These are phyloP conservation scores for Fraxinus ornus DNA, from an alignment of 305 asterid species.

Conservation along the genomic window DNA sequence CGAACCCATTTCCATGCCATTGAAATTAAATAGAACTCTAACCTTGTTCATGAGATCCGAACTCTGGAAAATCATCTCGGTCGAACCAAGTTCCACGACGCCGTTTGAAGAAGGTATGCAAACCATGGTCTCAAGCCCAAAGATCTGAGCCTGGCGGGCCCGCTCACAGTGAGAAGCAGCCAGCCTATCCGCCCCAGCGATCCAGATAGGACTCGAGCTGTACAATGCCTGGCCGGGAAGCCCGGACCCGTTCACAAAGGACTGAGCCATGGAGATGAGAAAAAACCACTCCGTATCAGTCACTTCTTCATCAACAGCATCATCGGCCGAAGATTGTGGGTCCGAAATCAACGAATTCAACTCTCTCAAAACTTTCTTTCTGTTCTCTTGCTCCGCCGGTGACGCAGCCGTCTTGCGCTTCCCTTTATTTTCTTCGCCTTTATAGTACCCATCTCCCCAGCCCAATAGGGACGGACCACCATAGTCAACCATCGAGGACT, in stretches of 20 bases:
- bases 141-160: conserved; percentile 63
- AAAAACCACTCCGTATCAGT: conserved; percentile 96
- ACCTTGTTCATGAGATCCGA: conserved; percentile 82
- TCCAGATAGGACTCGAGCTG: conserved; percentile 70
- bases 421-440: conserved; percentile 64
- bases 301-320: conserved; percentile 77
- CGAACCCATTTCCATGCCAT: conserved; percentile 39
- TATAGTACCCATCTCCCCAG: conserved; percentile 94
- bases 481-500: conserved; percentile 50
- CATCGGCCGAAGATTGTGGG: conserved; percentile 40
- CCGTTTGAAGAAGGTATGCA: conserved; percentile 79
- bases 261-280: conserved; percentile 84
- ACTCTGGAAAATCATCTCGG: conserved; percentile 69
- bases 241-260: conserved; percentile 67
- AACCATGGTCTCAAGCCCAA: conserved; percentile 76
- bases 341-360: conserved; percentile 71
- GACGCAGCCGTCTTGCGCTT: conserved; percentile 48
- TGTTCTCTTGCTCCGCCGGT: conserved; percentile 67
- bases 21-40: conserved; percentile 61
- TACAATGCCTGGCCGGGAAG: conserved; percentile 88
- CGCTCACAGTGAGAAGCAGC: conserved; percentile 61
- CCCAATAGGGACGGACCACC: conserved; percentile 45
- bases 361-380: conserved; percentile 73
- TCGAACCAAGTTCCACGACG: conserved; percentile 89
- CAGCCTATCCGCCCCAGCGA: conserved; percentile 58